Evolutionary conservation across 2,329 filamentous ascomycete genomes (phyloP), one percentile per base, ranked within the genome.

Genomic region (Simplicillium aogashimaense): DNA sequence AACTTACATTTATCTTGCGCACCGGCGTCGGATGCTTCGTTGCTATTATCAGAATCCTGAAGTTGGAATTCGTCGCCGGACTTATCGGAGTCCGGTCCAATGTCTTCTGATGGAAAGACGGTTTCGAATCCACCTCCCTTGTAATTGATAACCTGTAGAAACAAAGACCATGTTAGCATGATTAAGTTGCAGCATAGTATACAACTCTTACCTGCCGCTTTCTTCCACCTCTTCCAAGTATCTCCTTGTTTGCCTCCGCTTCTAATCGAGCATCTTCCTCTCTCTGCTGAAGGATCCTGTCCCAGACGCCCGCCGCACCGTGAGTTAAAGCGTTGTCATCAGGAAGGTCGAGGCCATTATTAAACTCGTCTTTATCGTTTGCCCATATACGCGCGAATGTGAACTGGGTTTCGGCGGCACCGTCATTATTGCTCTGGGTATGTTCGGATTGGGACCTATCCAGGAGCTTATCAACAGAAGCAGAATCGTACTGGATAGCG

Each of bases 361-460:
- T 73, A 6, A 94, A 67, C 0, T 69, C 67, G 7, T 74, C 77
- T 48, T 78, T 76, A 29, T 94, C 83, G 51, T 94, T 94, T 4
- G 83, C 83, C 92, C 92, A 98, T 2, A 98, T 83, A 35, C 86
- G 78, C 31, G 90, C 90, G 59, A 92, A 86, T 4, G 84, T 86
- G 58, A 95, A 98, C 41, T 89, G 83, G 0, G 79, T 82, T 55
- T 94, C 85, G 1, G 80, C 78, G 1, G 76, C 74, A 16, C 67
- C 61, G 37, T 87, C 78, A 3, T 78, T 72, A 9, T 76, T 74
- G 2, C 72, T 66, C 41, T 72, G 71, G 0, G 81, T 85, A 47
- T 85, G 77, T 54, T 94, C 87, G 20, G 85, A 76, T 47, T 86
- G 77, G 34, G 83, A 86, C 36, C 92, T 79, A 55, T 97, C 89